Evolutionary conservation across 2,329 filamentous ascomycete genomes (phyloP).

Genomic region (Coniella vitis): DNA sequence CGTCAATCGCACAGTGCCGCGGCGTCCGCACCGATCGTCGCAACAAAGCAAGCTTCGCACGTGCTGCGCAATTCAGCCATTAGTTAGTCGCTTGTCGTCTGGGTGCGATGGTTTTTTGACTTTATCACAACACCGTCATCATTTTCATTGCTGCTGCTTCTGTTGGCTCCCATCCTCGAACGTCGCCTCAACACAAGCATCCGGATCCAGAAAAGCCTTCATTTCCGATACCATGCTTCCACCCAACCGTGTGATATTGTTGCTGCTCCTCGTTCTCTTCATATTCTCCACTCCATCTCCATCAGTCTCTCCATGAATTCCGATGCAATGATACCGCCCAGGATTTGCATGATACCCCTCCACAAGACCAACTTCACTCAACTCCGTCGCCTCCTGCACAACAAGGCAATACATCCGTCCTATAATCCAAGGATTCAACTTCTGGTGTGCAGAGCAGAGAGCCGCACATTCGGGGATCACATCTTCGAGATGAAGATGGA

Average conservation of each 20-base stretch:
- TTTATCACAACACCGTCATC: no score
- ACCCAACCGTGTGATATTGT: not conserved
- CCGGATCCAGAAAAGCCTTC: no score
- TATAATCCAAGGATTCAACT: conserved; percentile 19
- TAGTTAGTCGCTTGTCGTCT: no score
- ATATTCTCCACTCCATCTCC: not conserved
- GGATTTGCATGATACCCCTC: conserved; percentile 18
- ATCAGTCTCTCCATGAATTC: no score
- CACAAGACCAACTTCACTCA: conserved; percentile 21
- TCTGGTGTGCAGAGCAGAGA: conserved; percentile 18
- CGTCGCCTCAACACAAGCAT: no score
- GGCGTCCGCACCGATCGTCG: conserved; percentile 37
- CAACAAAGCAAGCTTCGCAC: conserved; percentile 49
- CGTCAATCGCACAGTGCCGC: conserved; percentile 38
- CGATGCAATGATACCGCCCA: not conserved
- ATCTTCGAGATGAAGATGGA: conserved; percentile 12
- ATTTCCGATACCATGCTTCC: conserved; percentile 6
- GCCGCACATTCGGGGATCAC: conserved; percentile 16
- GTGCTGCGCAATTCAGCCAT: no score
- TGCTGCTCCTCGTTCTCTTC: not conserved
- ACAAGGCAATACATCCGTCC: conserved; percentile 37
- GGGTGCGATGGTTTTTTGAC: no score
- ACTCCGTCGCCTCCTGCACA: conserved; percentile 33
- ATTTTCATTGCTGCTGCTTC: no score
- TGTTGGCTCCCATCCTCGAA: no score